Evolutionary conservation across 306 rosid genomes (phyloP).

Genomic region (Citrullus amarus): DNA sequence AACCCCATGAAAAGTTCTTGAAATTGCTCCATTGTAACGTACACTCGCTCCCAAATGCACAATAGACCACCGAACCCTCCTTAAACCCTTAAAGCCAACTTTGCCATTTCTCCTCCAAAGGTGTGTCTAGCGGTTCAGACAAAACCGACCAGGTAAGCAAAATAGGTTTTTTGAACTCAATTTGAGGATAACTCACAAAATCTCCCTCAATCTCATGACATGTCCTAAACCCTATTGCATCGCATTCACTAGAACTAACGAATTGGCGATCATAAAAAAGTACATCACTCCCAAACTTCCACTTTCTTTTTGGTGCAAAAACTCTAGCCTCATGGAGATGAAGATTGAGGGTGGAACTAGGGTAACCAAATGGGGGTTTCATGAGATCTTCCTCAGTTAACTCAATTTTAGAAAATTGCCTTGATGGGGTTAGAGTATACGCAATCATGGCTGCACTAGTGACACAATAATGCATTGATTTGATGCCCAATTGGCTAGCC

Average conservation of each 20-base stretch:
- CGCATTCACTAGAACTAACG: slow-evolving; percentile 19
- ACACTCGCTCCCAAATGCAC: slow-evolving; percentile 52
- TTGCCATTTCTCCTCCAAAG: slow-evolving; percentile 39
- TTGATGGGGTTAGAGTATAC: slow-evolving; percentile 35
- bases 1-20: slow-evolving; percentile 41
- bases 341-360: slow-evolving; percentile 35
- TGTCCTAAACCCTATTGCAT: slow-evolving; percentile 37
- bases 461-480: slow-evolving; percentile 28
- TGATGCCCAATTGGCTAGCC: slow-evolving; percentile 29
- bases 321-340: slow-evolving; percentile 27
- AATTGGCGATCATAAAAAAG: slow-evolving; percentile 24
- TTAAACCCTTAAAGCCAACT: slow-evolving; percentile 33
- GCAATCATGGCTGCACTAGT: slow-evolving; percentile 37
- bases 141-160: slow-evolving; percentile 36
- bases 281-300: slow-evolving; percentile 24
- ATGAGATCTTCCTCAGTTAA: slow-evolving; percentile 15
- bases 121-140: slow-evolving; percentile 18
- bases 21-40: slow-evolving; percentile 29
- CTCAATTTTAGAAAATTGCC: slow-evolving; percentile 17
- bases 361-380: slow-evolving; percentile 30
- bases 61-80: slow-evolving; percentile 27
- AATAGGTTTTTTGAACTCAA: slow-evolving; percentile 27
- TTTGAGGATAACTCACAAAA: slow-evolving; percentile 34
- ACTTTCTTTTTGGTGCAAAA: neutral
- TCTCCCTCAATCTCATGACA: slow-evolving; percentile 51